phyloP scores from a whole-genome alignment of 2,329 filamentous ascomycete genomes.

The Xylaria sp. region DNA sequence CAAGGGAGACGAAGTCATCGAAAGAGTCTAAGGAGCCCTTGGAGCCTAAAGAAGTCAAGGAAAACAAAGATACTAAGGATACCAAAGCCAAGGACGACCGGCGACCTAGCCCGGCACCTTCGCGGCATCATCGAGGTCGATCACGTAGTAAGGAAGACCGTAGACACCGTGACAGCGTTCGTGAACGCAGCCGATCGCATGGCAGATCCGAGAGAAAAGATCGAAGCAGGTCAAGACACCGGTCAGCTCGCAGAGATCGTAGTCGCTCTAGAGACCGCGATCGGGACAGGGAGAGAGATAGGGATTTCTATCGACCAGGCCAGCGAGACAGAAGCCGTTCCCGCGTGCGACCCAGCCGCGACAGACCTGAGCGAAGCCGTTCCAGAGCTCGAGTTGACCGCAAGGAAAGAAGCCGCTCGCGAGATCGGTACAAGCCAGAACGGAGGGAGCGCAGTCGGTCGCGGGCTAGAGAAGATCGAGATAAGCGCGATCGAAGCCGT shows the following conservation, averaged over 20 bases:
- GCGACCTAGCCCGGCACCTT: conserved; percentile 30
- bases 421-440: conserved; percentile 36
- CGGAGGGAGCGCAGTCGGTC: conserved; percentile 36
- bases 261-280: conserved; percentile 44
- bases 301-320: conserved; percentile 37
- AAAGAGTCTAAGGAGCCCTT: conserved; percentile 30
- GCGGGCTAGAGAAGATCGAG: conserved; percentile 33
- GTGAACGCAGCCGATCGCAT: conserved; percentile 33
- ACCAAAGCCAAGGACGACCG: conserved; percentile 32
- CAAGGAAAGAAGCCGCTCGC: conserved; percentile 33
- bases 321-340: conserved; percentile 36
- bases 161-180: conserved; percentile 34
- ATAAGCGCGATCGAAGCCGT: conserved; percentile 35
- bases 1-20: conserved; percentile 27
- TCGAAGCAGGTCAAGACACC: conserved; percentile 32
- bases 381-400: conserved; percentile 28
- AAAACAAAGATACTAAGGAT: conserved; percentile 23
- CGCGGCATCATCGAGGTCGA: conserved; percentile 31
- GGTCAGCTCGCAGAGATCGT: conserved; percentile 34
- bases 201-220: conserved; percentile 36
- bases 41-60: conserved; percentile 26
- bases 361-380: conserved; percentile 28
- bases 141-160: conserved; percentile 31
- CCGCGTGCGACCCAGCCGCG: conserved; percentile 30
- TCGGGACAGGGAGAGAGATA: conserved; percentile 36